Evolutionary conservation across 768 basidiomycete genomes (phyloP).

Genomic region (Trichaptum fuscoviolaceum): DNA sequence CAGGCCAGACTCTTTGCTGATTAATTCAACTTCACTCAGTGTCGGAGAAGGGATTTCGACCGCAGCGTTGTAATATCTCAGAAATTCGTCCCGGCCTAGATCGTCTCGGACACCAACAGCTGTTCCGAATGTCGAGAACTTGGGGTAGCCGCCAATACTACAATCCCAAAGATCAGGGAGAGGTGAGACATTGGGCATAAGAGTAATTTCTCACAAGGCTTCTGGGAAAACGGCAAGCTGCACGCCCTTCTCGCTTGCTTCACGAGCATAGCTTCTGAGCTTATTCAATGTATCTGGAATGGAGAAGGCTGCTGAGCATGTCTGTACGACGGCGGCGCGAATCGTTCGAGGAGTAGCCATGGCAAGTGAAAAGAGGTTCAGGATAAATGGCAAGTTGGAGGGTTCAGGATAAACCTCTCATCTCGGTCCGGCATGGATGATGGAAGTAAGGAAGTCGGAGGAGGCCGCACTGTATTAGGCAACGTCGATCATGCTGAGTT

Average conservation of each 20-base stretch:
- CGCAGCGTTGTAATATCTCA: slow-evolving; percentile 48
- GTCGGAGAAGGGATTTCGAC: slow-evolving; percentile 53
- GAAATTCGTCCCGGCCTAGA: slow-evolving; percentile 53
- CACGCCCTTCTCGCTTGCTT: slow-evolving; percentile 38
- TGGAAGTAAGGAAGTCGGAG: slow-evolving; percentile 62
- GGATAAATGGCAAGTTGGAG: slow-evolving; percentile 5
- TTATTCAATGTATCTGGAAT: slow-evolving; percentile 43
- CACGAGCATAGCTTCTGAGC: slow-evolving; percentile 38
- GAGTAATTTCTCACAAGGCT: slow-evolving; percentile 38
- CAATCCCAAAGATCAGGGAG: neutral
- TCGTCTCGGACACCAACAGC: slow-evolving; percentile 44
- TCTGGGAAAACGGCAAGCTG: slow-evolving; percentile 54
- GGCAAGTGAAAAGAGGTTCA: slow-evolving; percentile 4
- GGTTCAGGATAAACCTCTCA: slow-evolving; percentile 39
- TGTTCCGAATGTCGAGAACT: slow-evolving; percentile 48
- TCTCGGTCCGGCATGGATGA: slow-evolving; percentile 68
- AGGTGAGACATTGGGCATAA: neutral
- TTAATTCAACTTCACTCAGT: slow-evolving; percentile 39
- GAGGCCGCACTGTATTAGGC: neutral
- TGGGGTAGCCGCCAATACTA: slow-evolving; percentile 58
- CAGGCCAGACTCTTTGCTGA: slow-evolving; percentile 43
- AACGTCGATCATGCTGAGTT: neutral
- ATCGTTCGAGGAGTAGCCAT: slow-evolving; percentile 21
- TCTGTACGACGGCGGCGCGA: slow-evolving; percentile 49
- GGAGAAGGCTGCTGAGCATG: slow-evolving; percentile 42